Evolutionary conservation across 352 stramenopile species (phyloP), one percentile per base, ranked within the genome.

Genomic region (Peronospora belbahrii): DNA sequence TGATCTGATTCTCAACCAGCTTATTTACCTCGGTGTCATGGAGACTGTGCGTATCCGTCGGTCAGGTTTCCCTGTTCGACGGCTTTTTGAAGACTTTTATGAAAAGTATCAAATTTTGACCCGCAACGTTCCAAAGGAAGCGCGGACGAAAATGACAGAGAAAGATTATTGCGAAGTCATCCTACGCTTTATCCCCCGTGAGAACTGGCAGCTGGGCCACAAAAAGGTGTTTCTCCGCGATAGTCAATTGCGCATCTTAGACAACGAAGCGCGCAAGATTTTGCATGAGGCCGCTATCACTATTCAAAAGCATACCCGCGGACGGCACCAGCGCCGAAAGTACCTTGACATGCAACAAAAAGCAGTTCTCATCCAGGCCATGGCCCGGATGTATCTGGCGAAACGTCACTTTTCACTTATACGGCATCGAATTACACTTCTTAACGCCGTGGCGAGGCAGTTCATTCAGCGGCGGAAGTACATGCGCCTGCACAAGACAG

Each of bases 1-100:
- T 4, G 65, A 76, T 23, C 40, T 95, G 32, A 95, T 93, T 46
- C 48, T 95, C 32, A 92, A 95, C 38, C 83, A 95, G 52, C 62
- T 95, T 4, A 93, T 92, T 23, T 93, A 93, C 45, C 64, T 95
- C 13, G 84, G 84, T 48, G 84, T 95, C 14, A 92, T 95, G 81
- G 84, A 95, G 32, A 95, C 82, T 14, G 84, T 95, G 39, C 82
- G 82, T 30, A 95, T 95, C 60, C 78, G 84, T 59, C 74, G 83
- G 8, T 92, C 80, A 0, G 84, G 84, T 31, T 95, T 90, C 37
- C 84, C 84, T 15, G 82, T 95, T 36, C 84, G 84, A 23, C 70
- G 82, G 6, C 62, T 83, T n/a, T 94, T 94, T 52, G 67, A 73
- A 24, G 83, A 94, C 46, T 95, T 95, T 38, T 54, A 86, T 35